These are phyloP conservation scores for Clonostachys solani DNA, from an alignment of 2,329 filamentous ascomycete species.

Conservation along the genomic window DNA sequence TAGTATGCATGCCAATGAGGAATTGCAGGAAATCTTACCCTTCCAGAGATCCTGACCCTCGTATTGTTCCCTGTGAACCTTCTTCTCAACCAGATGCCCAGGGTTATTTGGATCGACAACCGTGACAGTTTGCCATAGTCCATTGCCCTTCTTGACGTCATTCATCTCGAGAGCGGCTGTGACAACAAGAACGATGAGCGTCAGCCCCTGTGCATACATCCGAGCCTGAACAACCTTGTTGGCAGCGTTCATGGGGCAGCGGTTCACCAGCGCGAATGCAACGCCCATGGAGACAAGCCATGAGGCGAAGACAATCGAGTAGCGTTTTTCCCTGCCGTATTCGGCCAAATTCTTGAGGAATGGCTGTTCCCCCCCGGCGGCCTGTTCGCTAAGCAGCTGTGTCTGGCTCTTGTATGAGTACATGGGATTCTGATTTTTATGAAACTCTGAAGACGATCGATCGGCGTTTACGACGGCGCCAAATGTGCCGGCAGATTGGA, in stretches of 20 bases:
- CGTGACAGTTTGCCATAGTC: constrained; percentile 80
- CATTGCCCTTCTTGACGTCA: constrained; percentile 72
- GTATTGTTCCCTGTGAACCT: constrained; percentile 81
- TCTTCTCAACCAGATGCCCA: constrained; percentile 77
- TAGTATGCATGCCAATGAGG: too few relatives aligned
- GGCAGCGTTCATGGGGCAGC: constrained; percentile 66
- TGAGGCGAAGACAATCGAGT: constrained; percentile 75
- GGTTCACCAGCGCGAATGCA: constrained; percentile 70
- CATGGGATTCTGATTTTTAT: constrained; percentile 64
- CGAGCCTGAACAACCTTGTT: constrained; percentile 94
- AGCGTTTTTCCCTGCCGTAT: constrained; percentile 77
- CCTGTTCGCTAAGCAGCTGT: constrained; percentile 24
- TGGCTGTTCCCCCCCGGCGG: too few relatives aligned
- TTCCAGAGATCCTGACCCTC: constrained; percentile 91
- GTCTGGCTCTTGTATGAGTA: constrained; percentile 61
- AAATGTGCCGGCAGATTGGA: constrained; percentile 78
- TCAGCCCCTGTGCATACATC: constrained; percentile 89
- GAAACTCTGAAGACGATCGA: constrained; percentile 58
- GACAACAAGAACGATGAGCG: constrained; percentile 76
- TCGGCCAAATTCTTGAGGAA: constrained; percentile 46
- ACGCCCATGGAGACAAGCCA: constrained; percentile 80
- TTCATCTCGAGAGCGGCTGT: constrained; percentile 75
- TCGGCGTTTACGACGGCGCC: constrained; percentile 86
- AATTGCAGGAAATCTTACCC: constrained; percentile 42
- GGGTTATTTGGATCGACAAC: constrained; percentile 77